Percentiles rank a stretch among this genome's conserved stretches.
These are phyloP conservation scores for Stygiomarasmius scandens DNA, from an alignment of 1,284 basidiomycete genomes.

Conservation along the genomic window DNA sequence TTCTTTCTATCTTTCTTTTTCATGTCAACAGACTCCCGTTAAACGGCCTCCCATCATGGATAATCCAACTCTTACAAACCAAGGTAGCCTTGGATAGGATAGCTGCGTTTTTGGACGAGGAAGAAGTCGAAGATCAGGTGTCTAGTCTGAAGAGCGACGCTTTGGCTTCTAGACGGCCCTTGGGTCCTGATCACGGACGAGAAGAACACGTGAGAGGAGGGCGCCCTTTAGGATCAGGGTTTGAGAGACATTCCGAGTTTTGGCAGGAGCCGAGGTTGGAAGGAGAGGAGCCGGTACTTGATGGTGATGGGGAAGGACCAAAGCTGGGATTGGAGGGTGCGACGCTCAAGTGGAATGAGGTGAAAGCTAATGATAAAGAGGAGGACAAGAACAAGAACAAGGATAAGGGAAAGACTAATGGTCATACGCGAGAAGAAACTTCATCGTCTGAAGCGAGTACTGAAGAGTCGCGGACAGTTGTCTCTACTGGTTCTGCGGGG, in stretches of 20 bases:
- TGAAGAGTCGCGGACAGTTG: not conserved
- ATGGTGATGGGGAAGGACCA: not conserved
- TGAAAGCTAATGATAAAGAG: constrained; percentile 23
- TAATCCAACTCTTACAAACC: constrained; percentile 44
- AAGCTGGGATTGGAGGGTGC: constrained; percentile 11
- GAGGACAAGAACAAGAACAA: constrained; percentile 42
- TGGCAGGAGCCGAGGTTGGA: too few species aligned
- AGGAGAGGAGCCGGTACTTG: too few species aligned
- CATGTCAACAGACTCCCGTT: not conserved
- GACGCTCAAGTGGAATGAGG: constrained; percentile 16
- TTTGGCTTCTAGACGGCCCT: too few species aligned
- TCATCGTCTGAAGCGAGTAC: not conserved
- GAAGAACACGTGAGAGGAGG: too few species aligned
- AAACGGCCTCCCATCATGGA: constrained; percentile 16
- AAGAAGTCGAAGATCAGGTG: constrained; percentile 77
- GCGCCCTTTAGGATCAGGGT: constrained; percentile 50
- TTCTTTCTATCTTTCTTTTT: not conserved
- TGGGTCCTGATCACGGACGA: too few species aligned
- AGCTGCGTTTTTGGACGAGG: constrained; percentile 79
- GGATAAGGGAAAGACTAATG: not conserved
- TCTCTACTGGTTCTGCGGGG: not conserved
- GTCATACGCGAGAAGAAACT: not conserved
- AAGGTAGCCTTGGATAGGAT: constrained; percentile 82
- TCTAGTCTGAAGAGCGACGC: constrained; percentile 56
- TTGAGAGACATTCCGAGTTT: too few species aligned